Base-by-base conservation (phyloP, 2,329 filamentous ascomycete species). In the Trichoderma polysporum region DNA sequence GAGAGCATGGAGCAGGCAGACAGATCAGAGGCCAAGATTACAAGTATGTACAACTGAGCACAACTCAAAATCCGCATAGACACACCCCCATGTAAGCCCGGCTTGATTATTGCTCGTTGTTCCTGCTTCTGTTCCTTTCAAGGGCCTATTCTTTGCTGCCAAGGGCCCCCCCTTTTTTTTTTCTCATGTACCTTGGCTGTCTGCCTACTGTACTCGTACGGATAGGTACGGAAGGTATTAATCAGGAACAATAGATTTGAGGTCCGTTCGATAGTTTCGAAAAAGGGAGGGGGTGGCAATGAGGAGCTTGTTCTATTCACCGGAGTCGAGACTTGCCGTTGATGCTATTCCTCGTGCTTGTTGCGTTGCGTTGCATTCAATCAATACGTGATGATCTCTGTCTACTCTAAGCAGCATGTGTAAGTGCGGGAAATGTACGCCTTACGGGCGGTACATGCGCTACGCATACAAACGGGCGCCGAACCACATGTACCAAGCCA, bases 11-110 rank as follows among this genome's bases (percentile, higher is more conserved):
- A 61, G 31, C 58, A n/a, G 29, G 19, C 29, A 12, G 39, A 19
- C 45, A 37, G 53, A 57, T 57, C 53, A 57, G 53, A 57, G n/a
- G n/a, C n/a, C n/a, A n/a, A n/a, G n/a, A 19, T 45, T 47, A 19
- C 33, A n/a, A n/a, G n/a, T 12, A 31, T 37, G 58, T 61, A 52
- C 45, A 61, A 61, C 45, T 52, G 45, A 61, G 58, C 58, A 61
- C 58, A 61, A 29, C 45, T 49, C 33, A 37, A 31, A 4, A 31
- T 13, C 19, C 31, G 4, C 37, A 45, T 58, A 52, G 58, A 52
- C 7, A 60, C 57, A 61, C 58, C 12, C 58, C 58, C 41, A 35
- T 22, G 57, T 60, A 60, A 61, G 45, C 31, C 22, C 58, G 58
- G 58, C 58, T n/a, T 37, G 58, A 61, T 50, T 60, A 41, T 33